These are phyloP conservation scores for Helianthus annuus DNA, from an alignment of 129 eudicot species.

Conservation along the genomic window DNA sequence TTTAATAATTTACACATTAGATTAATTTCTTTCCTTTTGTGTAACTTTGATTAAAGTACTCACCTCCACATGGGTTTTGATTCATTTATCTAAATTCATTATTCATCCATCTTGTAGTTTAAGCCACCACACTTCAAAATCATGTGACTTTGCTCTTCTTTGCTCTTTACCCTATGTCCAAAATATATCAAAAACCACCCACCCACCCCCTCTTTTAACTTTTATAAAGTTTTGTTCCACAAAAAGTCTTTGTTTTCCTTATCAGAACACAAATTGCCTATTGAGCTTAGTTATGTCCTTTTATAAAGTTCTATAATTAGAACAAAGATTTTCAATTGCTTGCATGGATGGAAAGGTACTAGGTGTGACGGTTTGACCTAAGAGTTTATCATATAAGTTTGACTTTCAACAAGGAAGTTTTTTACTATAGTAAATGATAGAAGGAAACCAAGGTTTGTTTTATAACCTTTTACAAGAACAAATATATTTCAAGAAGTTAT, in stretches of 20 bases:
- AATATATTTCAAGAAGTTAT: background rate
- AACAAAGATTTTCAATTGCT: slow-evolving; percentile 11
- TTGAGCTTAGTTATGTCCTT: slow-evolving; percentile 1
- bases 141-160: slow-evolving; percentile 31
- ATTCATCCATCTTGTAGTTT: slow-evolving; percentile 14
- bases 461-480: slow-evolving; percentile 9
- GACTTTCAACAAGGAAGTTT: background rate
- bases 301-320: background rate
- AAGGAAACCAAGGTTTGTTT: slow-evolving; percentile 3
- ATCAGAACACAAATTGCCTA: background rate
- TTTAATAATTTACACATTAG: no score
- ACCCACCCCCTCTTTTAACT: slow-evolving; percentile 2
- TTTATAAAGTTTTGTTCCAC: slow-evolving; percentile 12
- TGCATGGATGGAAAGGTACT: slow-evolving; percentile 4
- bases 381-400: slow-evolving; percentile 2
- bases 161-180: slow-evolving; percentile 28
- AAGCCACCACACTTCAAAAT: slow-evolving; percentile 28
- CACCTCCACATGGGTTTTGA: slow-evolving; percentile 26
- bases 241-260: background rate
- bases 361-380: slow-evolving; percentile 19
- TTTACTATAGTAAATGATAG: background rate
- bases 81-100: slow-evolving; percentile 25
- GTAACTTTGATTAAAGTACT: slow-evolving; percentile 8
- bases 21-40: background rate
- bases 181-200: slow-evolving; percentile 20